phyloP scores from a whole-genome alignment of 495 filamentous ascomycete species.

The Cudoniella acicularis region DNA sequence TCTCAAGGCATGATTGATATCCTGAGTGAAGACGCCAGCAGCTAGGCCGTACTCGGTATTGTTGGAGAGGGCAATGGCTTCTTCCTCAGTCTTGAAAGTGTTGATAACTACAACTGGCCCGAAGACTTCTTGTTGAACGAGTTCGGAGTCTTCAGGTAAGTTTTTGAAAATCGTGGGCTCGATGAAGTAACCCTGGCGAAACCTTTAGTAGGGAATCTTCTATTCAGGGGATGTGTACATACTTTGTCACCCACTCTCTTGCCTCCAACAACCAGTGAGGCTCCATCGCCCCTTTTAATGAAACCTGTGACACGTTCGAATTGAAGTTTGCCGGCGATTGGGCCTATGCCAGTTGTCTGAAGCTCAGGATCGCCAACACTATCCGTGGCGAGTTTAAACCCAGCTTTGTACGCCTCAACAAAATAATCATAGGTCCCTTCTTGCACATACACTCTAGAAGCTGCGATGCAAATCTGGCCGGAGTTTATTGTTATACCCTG shows the following conservation, averaged over 20 bases:
- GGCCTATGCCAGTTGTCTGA: constrained; percentile 55
- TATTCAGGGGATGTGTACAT: not conserved
- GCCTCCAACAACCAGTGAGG: not conserved
- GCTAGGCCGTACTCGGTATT: constrained; percentile 80
- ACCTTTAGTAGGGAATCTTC: constrained; percentile 6
- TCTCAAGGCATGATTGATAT: not conserved
- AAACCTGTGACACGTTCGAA: constrained; percentile 59
- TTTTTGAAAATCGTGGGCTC: constrained; percentile 84
- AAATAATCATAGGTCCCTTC: constrained; percentile 52
- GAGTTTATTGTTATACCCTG: constrained; percentile 44
- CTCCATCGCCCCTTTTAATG: constrained; percentile 49
- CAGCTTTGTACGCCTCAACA: constrained; percentile 27
- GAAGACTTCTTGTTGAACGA: constrained; percentile 88
- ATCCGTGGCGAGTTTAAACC: constrained; percentile 27
- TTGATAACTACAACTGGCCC: constrained; percentile 81
- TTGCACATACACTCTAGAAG: constrained; percentile 51
- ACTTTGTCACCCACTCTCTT: not conserved
- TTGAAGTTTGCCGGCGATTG: constrained; percentile 60
- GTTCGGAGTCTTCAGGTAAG: constrained; percentile 75
- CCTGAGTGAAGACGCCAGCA: constrained; percentile 74
- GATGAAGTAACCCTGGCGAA: constrained; percentile 53
- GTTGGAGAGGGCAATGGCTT: constrained; percentile 50
- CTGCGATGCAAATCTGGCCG: constrained; percentile 54
- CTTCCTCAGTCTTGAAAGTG: constrained; percentile 76
- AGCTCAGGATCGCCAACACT: constrained; percentile 55